Base-by-base conservation (phyloP, 768 basidiomycete genomes). In the Polyporus arcularius region DNA sequence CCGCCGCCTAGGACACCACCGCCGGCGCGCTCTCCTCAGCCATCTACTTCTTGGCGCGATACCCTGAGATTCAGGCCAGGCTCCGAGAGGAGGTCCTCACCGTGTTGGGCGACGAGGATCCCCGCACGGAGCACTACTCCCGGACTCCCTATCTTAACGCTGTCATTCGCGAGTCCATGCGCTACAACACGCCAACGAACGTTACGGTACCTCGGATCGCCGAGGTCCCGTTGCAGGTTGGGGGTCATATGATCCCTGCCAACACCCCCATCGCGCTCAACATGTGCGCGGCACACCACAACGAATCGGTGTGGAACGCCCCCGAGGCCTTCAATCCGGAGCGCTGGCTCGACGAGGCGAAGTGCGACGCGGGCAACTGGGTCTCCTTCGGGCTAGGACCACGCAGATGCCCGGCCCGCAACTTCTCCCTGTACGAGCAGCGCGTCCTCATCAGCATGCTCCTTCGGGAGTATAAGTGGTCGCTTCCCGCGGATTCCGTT, bases 311-410 rank as follows among this genome's bases (percentile, higher is more conserved):
- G 12, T 88, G 78, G 67, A 77, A 79, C 1, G 71, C 82, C 53
- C 73, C 87, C 2, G 69, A 79, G 53, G 60, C 60, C 2, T 88
- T 87, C 71, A 70, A 72, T 45, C 87, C 86, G 0, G 80, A 82
- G 26, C 79, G 86, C 4, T 86, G 76, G 62, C 63, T 85, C 42
- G 53, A 47, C 40, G 55, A 39, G 46, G 47, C 42, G 39, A n/a
- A 26, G 11, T 28, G 71, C 53, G 57, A 55, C 46, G 21, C 28
- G 31, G 51, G 15, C 7, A 45, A 51, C 18, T 51, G 40, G 53
- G 59, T 59, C 5, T 57, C 50, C 4, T 68, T 68, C 39, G 67
- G 67, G 16, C 55, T 58, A 16, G 67, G 67, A 3, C 53, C 66
- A 21, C 53, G 70, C 21, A 39, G 59, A 30, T 71, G 70, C 49